These are phyloP conservation scores for Kodamaea fukazawae DNA, from an alignment of 805 yeast genomes.

Conservation along the genomic window DNA sequence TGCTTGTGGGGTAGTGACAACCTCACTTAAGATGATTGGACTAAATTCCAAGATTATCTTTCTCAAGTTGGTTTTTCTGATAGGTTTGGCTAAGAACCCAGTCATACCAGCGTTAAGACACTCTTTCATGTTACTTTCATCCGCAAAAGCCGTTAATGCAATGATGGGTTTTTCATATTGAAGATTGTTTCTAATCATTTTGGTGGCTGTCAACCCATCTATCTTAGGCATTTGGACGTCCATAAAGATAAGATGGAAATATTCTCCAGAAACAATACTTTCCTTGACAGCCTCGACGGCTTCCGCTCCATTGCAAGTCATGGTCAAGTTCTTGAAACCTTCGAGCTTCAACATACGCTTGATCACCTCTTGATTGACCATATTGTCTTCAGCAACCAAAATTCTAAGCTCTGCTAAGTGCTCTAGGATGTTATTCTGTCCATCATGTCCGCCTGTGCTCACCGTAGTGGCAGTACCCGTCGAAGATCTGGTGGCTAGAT, in stretches of 20 bases:
- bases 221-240: conserved; percentile 96
- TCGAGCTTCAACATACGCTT: conserved; percentile 83
- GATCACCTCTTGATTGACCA: conserved; percentile 92
- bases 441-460: conserved; percentile 14
- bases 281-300: conserved; percentile 68
- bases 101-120: conserved; percentile 91
- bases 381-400: conserved; percentile 90
- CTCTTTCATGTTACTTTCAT: conserved; percentile 81
- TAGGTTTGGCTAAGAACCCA: conserved; percentile 87
- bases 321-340: conserved; percentile 64
- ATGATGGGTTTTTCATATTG: conserved; percentile 73
- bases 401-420: conserved; percentile 43
- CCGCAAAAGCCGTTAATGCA: conserved; percentile 94
- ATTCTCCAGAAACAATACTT: conserved; percentile 36
- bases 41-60: conserved; percentile 52
- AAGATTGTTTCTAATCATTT: conserved; percentile 61
- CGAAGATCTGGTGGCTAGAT: conserved; percentile 43
- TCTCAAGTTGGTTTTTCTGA: conserved; percentile 65
- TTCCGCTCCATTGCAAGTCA: conserved; percentile 90
- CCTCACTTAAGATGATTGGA: conserved; percentile 29
- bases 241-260: conserved; percentile 82
- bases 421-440: conserved; percentile 22
- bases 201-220: conserved; percentile 87
- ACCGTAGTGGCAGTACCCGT: conserved; percentile 48
- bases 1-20: conserved; percentile 35